Percentiles rank a stretch among this genome's conserved stretches.
Conservation (phyloP, 305 asterid genomes). For the Andrographis paniculata region DNA sequence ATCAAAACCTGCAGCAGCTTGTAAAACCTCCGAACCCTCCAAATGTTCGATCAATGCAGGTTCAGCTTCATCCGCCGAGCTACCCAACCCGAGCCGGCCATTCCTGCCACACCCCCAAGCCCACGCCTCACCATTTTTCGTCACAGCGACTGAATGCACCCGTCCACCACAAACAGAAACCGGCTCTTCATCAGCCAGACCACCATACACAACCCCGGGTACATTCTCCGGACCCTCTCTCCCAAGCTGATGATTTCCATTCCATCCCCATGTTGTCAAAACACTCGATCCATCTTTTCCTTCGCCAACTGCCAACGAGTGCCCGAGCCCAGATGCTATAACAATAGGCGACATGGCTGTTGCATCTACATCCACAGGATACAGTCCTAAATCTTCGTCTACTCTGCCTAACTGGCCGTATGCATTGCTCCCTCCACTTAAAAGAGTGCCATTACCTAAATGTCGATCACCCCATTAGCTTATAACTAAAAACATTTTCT, state of each 20-base stretch:
- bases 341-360: slow-evolving; percentile 30
- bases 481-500: no score
- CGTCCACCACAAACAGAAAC: slow-evolving; percentile 68
- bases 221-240: slow-evolving; percentile 50
- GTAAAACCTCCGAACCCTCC: slow-evolving; percentile 51
- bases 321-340: slow-evolving; percentile 83
- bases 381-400: slow-evolving; percentile 51
- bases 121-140: slow-evolving; percentile 53
- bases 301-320: slow-evolving; percentile 65
- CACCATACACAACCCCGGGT: slow-evolving; percentile 47
- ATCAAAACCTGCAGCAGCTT: slow-evolving; percentile 82
- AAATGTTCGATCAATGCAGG: slow-evolving; percentile 52
- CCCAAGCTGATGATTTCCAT: slow-evolving; percentile 68
- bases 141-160: slow-evolving; percentile 64
- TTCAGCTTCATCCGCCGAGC: slow-evolving; percentile 69
- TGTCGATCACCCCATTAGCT: no score
- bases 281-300: slow-evolving; percentile 24
- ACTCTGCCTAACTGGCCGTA: slow-evolving; percentile 82
- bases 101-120: slow-evolving; percentile 93
- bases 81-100: slow-evolving; percentile 79
- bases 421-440: slow-evolving; percentile 84
- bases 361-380: slow-evolving; percentile 44
- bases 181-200: slow-evolving; percentile 37
- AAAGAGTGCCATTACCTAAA: slow-evolving; percentile 68
- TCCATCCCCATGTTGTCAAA: slow-evolving; percentile 97